Conservation (phyloP, 257 asterid genomes). For the Paulownia fortunei region DNA sequence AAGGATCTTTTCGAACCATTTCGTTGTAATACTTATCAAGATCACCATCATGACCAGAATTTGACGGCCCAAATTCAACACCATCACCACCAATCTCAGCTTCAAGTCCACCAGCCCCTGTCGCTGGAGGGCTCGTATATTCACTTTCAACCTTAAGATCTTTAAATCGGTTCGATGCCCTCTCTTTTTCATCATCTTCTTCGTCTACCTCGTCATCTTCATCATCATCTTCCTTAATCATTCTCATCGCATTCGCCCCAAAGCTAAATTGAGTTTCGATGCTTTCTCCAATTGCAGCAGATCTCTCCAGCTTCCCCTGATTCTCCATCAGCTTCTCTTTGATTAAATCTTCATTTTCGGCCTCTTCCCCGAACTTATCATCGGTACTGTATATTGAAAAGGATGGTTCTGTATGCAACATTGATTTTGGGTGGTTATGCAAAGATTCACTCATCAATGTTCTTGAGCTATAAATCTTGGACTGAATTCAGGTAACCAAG, state of each 20-base stretch:
- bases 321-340: slow-evolving; percentile 33
- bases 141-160: slow-evolving; percentile 40
- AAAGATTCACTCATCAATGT: slow-evolving; percentile 25
- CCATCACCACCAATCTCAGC: slow-evolving; percentile 14
- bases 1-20: slow-evolving; percentile 53
- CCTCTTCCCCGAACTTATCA: slow-evolving; percentile 35
- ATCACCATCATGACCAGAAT: slow-evolving; percentile 39
- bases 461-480: slow-evolving; percentile 24
- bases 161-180: slow-evolving; percentile 34
- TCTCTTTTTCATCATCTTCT: slow-evolving; percentile 23
- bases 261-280: slow-evolving; percentile 58
- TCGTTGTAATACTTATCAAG: slow-evolving; percentile 43
- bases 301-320: slow-evolving; percentile 36
- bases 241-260: slow-evolving; percentile 41
- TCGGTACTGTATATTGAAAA: slow-evolving; percentile 58
- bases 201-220: slow-evolving; percentile 33
- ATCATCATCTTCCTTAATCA: slow-evolving; percentile 51
- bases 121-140: background rate
- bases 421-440: slow-evolving; percentile 19
- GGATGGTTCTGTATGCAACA: slow-evolving; percentile 72
- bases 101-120: slow-evolving; percentile 24
- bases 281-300: slow-evolving; percentile 37
- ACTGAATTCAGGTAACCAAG: background rate
- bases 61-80: slow-evolving; percentile 19
- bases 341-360: slow-evolving; percentile 28